Evolutionary conservation across 768 basidiomycete species (phyloP).

Genomic region (Lyophyllum semitale): DNA sequence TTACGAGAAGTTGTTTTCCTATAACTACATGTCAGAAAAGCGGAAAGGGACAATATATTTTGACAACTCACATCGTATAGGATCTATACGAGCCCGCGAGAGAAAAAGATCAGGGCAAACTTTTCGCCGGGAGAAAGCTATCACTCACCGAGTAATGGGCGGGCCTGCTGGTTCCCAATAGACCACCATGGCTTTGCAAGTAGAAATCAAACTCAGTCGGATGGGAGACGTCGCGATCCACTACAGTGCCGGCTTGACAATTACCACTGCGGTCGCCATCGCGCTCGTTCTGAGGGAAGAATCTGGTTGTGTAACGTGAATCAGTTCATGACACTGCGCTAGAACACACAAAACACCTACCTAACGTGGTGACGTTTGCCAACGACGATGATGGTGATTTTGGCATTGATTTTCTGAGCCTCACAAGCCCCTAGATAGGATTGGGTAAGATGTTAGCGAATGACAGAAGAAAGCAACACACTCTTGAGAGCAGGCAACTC

Average conservation of each 20-base stretch:
- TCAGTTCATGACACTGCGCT: background rate
- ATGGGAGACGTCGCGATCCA: conserved; percentile 70
- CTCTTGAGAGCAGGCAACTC: conserved; percentile 56
- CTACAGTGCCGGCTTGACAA: conserved; percentile 75
- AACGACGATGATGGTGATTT: conserved; percentile 69
- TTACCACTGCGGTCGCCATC: conserved; percentile 76
- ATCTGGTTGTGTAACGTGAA: conserved; percentile 25
- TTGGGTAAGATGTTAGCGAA: conserved; percentile 2
- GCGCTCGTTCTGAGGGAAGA: conserved; percentile 31
- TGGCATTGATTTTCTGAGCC: conserved; percentile 49
- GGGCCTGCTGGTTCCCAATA: conserved; percentile 70
- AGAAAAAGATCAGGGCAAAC: background rate
- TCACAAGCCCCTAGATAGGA: conserved; percentile 51
- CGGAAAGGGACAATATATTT: background rate
- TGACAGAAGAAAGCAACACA: conserved; percentile 20
- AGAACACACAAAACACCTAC: conserved; percentile 19
- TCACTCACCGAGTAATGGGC: conserved; percentile 49
- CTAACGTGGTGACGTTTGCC: conserved; percentile 66
- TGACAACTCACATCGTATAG: conserved; percentile 41
- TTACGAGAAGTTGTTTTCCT: conserved; percentile 65
- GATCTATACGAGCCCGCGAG: conserved; percentile 29
- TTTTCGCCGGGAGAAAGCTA: background rate
- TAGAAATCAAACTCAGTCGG: conserved; percentile 82
- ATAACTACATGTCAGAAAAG: background rate
- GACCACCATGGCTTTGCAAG: conserved; percentile 74